Evolutionary conservation across 2,329 filamentous ascomycete species (phyloP).

Genomic region (Hypomyces perniciosus): DNA sequence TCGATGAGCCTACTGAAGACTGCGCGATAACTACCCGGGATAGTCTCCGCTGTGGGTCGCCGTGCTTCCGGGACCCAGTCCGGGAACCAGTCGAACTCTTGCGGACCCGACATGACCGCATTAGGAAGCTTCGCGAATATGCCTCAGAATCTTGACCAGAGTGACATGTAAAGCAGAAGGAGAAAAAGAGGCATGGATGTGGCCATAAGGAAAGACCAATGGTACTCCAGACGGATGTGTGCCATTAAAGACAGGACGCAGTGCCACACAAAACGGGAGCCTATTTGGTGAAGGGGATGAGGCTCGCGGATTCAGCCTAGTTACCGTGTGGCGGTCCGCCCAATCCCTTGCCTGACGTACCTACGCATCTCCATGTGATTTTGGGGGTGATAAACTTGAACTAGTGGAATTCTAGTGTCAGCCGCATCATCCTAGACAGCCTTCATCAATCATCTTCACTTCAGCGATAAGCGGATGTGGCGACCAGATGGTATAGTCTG

Average conservation of each 20-base stretch:
- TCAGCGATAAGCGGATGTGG: no score
- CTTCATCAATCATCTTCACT: no score
- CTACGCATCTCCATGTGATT: no score
- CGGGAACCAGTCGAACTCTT: constrained; percentile 14
- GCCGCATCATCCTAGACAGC: no score
- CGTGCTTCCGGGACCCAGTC: constrained; percentile 11
- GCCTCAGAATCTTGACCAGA: not conserved
- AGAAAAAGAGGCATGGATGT: not conserved
- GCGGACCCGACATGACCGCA: not conserved
- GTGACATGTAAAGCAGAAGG: no score
- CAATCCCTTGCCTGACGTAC: not conserved
- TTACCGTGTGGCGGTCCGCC: not conserved
- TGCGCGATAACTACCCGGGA: not conserved
- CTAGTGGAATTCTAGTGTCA: no score
- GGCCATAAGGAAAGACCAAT: not conserved
- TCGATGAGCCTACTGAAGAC: not conserved
- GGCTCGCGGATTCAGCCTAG: not conserved
- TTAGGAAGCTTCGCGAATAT: not conserved
- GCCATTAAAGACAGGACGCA: not conserved
- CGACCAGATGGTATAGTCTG: no score
- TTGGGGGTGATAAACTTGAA: no score
- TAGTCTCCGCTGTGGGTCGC: not conserved
- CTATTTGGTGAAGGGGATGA: not conserved
- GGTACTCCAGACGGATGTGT: not conserved
- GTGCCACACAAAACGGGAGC: not conserved